Evolutionary conservation across 352 stramenopile genomes (phyloP).

Genomic region (Thraustochytrium sp.): DNA sequence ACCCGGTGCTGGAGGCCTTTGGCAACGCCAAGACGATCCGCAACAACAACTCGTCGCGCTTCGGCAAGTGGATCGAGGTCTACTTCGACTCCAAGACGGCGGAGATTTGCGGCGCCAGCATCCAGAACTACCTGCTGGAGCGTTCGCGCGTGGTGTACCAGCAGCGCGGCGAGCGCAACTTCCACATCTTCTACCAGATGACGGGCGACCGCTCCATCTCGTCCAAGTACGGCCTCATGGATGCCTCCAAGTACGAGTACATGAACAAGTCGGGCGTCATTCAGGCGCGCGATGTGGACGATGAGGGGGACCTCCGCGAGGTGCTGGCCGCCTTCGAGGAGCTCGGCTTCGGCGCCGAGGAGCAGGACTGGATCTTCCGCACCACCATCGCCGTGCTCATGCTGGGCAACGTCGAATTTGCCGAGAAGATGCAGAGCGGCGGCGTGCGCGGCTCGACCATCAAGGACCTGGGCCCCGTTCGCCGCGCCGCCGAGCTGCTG

Average conservation of each 20-base stretch:
- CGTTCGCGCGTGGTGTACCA: constrained; percentile 75
- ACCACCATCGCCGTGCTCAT: constrained; percentile 11
- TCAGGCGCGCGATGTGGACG: constrained; percentile 14
- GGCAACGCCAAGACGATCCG: constrained; percentile 73
- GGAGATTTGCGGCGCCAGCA: constrained; percentile 64
- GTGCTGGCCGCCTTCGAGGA: constrained; percentile 20
- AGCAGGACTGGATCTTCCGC: constrained; percentile 32
- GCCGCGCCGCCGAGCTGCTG: background rate
- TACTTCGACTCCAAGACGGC: constrained; percentile 69
- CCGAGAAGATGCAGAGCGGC: background rate
- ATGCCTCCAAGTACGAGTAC: background rate
- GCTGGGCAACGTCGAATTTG: constrained; percentile 37
- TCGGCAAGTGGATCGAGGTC: constrained; percentile 95
- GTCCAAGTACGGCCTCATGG: constrained; percentile 32
- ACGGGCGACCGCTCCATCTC: background rate
- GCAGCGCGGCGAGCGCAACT: constrained; percentile 75
- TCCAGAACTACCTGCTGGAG: constrained; percentile 80
- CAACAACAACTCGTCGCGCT: constrained; percentile 70
- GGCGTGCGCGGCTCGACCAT: background rate
- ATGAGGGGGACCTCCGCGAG: constrained; percentile 17
- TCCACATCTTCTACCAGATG: constrained; percentile 84
- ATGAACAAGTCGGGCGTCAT: constrained; percentile 40
- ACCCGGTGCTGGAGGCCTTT: constrained; percentile 78
- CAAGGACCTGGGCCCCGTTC: background rate
- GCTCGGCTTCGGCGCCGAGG: constrained; percentile 30